A percentile compares a stretch with the other conserved stretches of the same genome.
phyloP scores from a whole-genome alignment of 106 monocot genomes.

The Agapanthus africanus region DNA sequence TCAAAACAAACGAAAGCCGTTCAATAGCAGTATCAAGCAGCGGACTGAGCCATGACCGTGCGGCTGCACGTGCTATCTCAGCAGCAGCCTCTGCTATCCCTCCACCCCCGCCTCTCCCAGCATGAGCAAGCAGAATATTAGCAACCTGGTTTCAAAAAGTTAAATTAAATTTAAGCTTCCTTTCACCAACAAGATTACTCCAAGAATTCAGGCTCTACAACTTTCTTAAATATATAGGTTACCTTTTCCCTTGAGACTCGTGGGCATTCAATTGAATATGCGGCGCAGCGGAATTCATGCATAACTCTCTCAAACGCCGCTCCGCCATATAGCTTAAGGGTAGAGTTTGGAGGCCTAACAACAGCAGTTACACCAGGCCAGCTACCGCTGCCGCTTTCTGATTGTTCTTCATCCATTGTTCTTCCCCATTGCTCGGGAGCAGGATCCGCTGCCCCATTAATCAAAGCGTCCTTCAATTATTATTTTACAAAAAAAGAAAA shows the following conservation, averaged over 20 bases:
- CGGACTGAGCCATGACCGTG: slow-evolving; percentile 88
- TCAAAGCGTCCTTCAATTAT: slow-evolving; percentile 73
- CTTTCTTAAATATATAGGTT: neutral
- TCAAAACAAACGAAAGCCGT: slow-evolving; percentile 82
- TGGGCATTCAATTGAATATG: slow-evolving; percentile 92
- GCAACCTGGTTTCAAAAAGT: slow-evolving; percentile 51
- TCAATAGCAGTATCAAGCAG: slow-evolving; percentile 92
- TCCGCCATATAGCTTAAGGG: slow-evolving; percentile 85
- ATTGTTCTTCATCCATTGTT: slow-evolving; percentile 70
- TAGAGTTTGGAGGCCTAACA: slow-evolving; percentile 68
- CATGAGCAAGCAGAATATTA: slow-evolving; percentile 98
- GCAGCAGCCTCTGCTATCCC: slow-evolving; percentile 82
- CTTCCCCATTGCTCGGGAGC: slow-evolving; percentile 96
- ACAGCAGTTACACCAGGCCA: slow-evolving; percentile 77
- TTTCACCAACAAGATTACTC: neutral
- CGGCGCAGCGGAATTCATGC: slow-evolving; percentile 92
- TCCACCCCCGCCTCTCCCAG: slow-evolving; percentile 75
- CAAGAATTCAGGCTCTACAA: neutral
- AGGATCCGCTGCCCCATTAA: slow-evolving; percentile 96
- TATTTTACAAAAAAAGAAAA: slow-evolving; percentile 12
- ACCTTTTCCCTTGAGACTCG: slow-evolving; percentile 96
- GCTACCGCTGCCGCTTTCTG: slow-evolving; percentile 73
- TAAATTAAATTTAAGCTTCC: neutral
- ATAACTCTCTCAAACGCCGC: slow-evolving; percentile 99
- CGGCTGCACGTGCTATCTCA: slow-evolving; percentile 93